Base-by-base conservation (phyloP, 129 eudicot genomes). In the Flaveria brownii region DNA sequence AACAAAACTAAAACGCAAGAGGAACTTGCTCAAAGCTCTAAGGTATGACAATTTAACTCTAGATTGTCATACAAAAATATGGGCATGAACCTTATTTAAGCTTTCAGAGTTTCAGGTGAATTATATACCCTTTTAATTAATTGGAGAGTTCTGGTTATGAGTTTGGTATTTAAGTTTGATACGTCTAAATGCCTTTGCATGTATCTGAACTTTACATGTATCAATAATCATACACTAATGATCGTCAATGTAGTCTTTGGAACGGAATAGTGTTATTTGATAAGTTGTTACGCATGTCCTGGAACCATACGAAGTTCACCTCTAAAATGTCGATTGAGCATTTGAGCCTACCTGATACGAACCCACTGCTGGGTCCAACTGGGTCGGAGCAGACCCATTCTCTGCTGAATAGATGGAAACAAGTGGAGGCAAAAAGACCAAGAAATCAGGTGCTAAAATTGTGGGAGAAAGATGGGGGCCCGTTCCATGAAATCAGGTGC, bases 141-240 rank as follows among this genome's bases (percentile, higher is more conserved):
- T 30, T 51, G 68, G 43, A 54, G 17, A 66, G 36, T 64, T 12
- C 5, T n/a, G n/a, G 60, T 76, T 13, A 55, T 15, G n/a, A 36
- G 41, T 15, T 46, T 50, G 73, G 15, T 15, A 30, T 36, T 66
- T 12, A 65, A 50, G 73, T 76, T 51, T 65, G 50, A 49, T 66
- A 39, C 74, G 1, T 15, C 47, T 17, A 74, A 16, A 62, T 26
- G 39, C 39, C 39, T 33, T 33, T 5, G 39, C 39, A 33, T 4
- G 39, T 5, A 33, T 33, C 39, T 33, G 46, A 61, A 49, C 61
- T 26, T 49, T 50, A 28, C 15, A 39, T 10, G 43, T 9, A 51
- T 76, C 63, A 14, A 51, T 36, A 76, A 76, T 51, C 43, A 51
- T 67, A 68, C 63, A 66, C 73, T 54, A 23, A 23, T 68, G 22